phyloP scores from a whole-genome alignment of 495 filamentous ascomycete species.

The Haplographium delicatum region DNA sequence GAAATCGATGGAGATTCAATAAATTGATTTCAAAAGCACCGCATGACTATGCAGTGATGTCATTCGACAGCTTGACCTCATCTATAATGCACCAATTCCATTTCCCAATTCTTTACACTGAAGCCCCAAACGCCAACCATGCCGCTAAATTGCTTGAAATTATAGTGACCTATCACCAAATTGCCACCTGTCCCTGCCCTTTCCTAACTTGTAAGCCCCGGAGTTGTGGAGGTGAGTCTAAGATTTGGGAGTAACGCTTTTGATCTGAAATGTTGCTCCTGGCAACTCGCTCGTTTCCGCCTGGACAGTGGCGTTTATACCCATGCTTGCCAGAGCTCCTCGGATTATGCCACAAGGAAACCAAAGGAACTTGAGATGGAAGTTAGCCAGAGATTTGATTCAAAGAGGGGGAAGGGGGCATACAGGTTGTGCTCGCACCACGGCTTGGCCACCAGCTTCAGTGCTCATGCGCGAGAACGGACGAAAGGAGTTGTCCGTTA shows the following conservation, averaged over 20 bases:
- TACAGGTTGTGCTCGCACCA: constrained; percentile 77
- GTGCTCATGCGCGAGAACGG: constrained; percentile 85
- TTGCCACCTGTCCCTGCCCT: background rate
- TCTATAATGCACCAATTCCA: no score
- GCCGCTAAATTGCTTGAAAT: constrained; percentile 22
- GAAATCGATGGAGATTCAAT: background rate
- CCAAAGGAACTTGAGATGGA: constrained; percentile 69
- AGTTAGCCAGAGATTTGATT: background rate
- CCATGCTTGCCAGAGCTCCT: constrained; percentile 82
- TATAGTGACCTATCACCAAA: background rate
- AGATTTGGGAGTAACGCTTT: constrained; percentile 62
- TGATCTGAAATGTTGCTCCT: constrained; percentile 91
- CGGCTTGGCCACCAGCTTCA: constrained; percentile 62
- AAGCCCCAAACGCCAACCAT: constrained; percentile 7
- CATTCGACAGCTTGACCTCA: background rate
- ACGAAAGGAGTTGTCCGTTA: constrained; percentile 90
- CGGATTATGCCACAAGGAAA: constrained; percentile 90
- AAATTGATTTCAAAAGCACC: background rate
- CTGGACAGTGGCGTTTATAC: constrained; percentile 85
- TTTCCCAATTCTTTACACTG: background rate
- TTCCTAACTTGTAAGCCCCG: background rate
- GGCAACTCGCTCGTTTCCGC: constrained; percentile 84
- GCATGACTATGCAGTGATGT: background rate
- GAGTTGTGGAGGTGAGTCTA: constrained; percentile 12
- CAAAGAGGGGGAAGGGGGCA: constrained; percentile 25